Conservation (phyloP, 768 basidiomycete species). For the Boletus rubropictus region DNA sequence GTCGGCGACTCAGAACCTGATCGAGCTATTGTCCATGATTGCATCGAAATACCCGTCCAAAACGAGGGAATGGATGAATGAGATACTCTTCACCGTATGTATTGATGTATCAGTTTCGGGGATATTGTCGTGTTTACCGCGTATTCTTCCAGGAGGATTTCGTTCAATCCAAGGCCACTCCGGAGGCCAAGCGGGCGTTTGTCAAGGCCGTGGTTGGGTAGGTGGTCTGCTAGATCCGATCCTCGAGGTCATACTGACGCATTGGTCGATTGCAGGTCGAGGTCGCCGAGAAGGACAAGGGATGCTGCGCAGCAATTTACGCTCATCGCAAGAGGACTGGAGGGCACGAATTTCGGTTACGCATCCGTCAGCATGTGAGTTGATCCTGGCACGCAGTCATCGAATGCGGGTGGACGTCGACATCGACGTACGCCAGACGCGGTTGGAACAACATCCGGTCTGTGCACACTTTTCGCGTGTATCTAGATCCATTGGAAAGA, state of each 20-base stretch:
- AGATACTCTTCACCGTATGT: constrained; percentile 61
- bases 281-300: constrained; percentile 65
- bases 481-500: neutral
- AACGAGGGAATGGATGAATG: constrained; percentile 64
- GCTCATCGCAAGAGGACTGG: constrained; percentile 75
- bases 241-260: neutral
- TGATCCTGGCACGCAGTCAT: neutral
- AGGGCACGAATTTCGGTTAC: constrained; percentile 83
- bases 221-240: constrained; percentile 13
- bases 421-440: no score
- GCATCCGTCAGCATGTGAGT: constrained; percentile 55
- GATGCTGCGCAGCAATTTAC: constrained; percentile 88
- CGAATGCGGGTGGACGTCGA: no score
- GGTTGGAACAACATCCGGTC: no score
- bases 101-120: constrained; percentile 2
- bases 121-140: neutral
- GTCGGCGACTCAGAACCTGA: constrained; percentile 76
- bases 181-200: constrained; percentile 74
- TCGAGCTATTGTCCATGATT: constrained; percentile 71
- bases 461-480: no score
- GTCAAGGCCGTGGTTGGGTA: constrained; percentile 67
- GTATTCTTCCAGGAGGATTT: constrained; percentile 57
- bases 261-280: constrained; percentile 41
- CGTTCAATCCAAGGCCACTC: constrained; percentile 62
- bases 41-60: constrained; percentile 51